Evolutionary conservation across 257 asterid genomes (phyloP).

Genomic region (Handroanthus guayacan): DNA sequence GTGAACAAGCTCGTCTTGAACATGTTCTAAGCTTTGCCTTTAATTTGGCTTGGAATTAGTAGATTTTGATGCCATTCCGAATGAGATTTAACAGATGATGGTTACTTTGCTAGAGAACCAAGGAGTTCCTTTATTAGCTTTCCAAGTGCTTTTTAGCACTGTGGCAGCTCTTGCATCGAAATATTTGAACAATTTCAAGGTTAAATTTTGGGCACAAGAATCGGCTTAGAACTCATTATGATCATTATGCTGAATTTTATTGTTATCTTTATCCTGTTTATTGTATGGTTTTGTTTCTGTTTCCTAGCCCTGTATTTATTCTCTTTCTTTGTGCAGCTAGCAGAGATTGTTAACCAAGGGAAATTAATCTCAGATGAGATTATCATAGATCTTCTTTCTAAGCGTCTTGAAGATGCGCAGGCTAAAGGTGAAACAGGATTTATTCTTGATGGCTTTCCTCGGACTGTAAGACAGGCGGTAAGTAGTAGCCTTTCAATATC

Average conservation of each 20-base stretch:
- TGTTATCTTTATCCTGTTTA: neutral
- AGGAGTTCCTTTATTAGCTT: slow-evolving; percentile 11
- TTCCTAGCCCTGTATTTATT: slow-evolving; percentile 26
- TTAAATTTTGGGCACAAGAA: slow-evolving; percentile 26
- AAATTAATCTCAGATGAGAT: slow-evolving; percentile 88
- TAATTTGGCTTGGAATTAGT: too few relatives aligned
- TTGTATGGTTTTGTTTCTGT: slow-evolving; percentile 16
- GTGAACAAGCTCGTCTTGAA: too few relatives aligned
- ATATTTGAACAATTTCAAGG: slow-evolving; percentile 24
- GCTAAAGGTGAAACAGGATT: slow-evolving; percentile 88
- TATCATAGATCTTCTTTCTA: slow-evolving; percentile 79
- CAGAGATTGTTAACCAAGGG: slow-evolving; percentile 86
- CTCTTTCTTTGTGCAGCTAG: slow-evolving; percentile 65
- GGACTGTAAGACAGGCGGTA: slow-evolving; percentile 96
- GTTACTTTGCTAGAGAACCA: neutral
- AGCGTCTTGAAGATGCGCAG: slow-evolving; percentile 84
- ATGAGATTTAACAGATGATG: neutral
- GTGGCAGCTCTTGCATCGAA: neutral
- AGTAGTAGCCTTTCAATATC: slow-evolving; percentile 39
- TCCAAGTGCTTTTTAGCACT: neutral
- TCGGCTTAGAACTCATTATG: neutral
- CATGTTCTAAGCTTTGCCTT: too few relatives aligned
- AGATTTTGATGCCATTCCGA: too few relatives aligned
- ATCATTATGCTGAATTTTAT: neutral
- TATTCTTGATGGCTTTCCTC: slow-evolving; percentile 98